These are phyloP conservation scores for Uronychia binucleata DNA, from an alignment of 73 alveolate genomes.

Conservation along the genomic window DNA sequence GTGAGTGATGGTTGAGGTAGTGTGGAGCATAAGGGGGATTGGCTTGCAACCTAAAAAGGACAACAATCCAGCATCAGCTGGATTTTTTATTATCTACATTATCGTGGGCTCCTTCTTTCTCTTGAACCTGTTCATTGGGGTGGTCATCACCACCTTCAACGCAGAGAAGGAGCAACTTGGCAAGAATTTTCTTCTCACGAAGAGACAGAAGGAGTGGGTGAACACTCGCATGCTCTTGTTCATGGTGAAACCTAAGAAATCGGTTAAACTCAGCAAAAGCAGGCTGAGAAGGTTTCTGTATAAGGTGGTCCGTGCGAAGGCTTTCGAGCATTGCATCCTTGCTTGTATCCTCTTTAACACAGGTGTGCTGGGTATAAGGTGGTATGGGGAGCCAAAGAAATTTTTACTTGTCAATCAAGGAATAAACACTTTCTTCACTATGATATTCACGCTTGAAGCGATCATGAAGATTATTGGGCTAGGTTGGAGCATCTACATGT, in stretches of 20 bases:
- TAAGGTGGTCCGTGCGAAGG: constrained; percentile 41
- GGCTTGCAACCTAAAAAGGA: too few species aligned
- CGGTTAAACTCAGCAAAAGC: not conserved
- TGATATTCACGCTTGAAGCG: constrained; percentile 88
- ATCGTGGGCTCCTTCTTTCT: constrained; percentile 48
- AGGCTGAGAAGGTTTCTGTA: not conserved
- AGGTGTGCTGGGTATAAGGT: too few species aligned
- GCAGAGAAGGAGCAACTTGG: constrained; percentile 67
- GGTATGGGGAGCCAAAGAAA: too few species aligned
- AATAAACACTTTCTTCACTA: too few species aligned
- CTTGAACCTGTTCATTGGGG: constrained; percentile 57
- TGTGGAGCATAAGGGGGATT: too few species aligned
- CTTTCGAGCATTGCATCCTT: too few species aligned
- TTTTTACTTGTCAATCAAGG: too few species aligned
- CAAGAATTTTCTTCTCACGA: constrained; percentile 23
- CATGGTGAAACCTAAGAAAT: constrained; percentile 10
- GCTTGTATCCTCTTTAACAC: too few species aligned
- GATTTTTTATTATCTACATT: constrained; percentile 40
- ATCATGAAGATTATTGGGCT: constrained; percentile 73
- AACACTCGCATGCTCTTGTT: not conserved
- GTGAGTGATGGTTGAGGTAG: too few species aligned
- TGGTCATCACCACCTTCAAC: constrained; percentile 47
- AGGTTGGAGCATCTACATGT: too few species aligned
- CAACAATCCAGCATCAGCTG: too few species aligned
- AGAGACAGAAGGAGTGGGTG: constrained; percentile 26